Conservation (phyloP, 1,284 basidiomycete genomes). For the Trichosporon sp. region DNA sequence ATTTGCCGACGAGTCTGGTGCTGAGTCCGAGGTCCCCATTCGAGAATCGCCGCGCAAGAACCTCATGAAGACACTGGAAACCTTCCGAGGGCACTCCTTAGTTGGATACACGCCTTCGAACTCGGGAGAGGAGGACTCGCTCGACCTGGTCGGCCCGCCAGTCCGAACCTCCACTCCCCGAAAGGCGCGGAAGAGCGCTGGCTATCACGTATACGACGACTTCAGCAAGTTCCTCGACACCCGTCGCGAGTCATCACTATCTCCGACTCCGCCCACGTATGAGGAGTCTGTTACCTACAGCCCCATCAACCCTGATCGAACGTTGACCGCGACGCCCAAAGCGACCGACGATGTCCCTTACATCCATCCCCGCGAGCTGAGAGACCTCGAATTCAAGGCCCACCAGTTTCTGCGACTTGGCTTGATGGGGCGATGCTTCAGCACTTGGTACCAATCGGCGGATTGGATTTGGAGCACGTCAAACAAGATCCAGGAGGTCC, state of each 20-base stretch:
- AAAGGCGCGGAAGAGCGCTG: neutral
- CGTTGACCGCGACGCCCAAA: neutral
- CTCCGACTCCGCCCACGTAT: constrained; percentile 8
- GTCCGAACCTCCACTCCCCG: constrained; percentile 16
- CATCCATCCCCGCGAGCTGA: neutral
- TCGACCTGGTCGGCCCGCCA: constrained; percentile 1
- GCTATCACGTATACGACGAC: constrained; percentile 3
- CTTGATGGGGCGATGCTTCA: constrained; percentile 42
- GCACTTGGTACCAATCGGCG: constrained; percentile 38
- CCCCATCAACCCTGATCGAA: constrained; percentile 2
- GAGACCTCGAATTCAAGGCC: constrained; percentile 34
- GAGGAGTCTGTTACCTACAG: constrained; percentile 12
- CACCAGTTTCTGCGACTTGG: constrained; percentile 40
- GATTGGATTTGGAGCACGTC: constrained; percentile 42
- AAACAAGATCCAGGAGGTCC: constrained; percentile 38
- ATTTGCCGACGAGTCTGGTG: constrained; percentile 19
- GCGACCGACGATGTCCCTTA: neutral
- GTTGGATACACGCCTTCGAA: constrained; percentile 16
- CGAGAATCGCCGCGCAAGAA: constrained; percentile 16
- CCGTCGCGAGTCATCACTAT: neutral
- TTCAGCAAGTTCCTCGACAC: constrained; percentile 6
- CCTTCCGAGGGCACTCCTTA: constrained; percentile 4
- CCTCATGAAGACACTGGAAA: neutral
- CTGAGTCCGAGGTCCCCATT: constrained; percentile 1
- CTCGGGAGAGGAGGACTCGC: constrained; percentile 11